Base-by-base conservation (phyloP, 208 protist genomes). In the Trypanosoma theileri region DNA sequence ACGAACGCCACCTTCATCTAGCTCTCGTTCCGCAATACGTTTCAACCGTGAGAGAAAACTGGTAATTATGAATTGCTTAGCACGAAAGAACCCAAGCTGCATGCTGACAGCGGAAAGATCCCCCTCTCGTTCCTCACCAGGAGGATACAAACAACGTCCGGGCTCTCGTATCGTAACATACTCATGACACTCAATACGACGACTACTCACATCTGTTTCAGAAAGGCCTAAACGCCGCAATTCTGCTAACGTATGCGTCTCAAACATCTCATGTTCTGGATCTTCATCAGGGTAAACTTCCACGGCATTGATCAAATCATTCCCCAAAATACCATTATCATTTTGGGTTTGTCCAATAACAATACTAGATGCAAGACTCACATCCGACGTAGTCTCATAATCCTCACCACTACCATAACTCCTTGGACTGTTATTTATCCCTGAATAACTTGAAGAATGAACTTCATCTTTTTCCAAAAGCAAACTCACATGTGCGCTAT, bases 1-100 rank as follows among this genome's bases (percentile, higher is more conserved):
- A 54, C 82, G 69, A 17, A 67, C 60, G 0, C 53, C 46, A 4
- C 57, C 71, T 48, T 69, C 80, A 4, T 48, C 50, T 7, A 67
- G 79, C 72, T 92, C 88, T 50, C 88, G 75, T 22, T 82, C 62
- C 0, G 78, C 85, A 35, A 80, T 76, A 10, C 41, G n/a, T 13
- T 67, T 69, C 45, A 59, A 56, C 24, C 66, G 24, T 16, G 24
- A 22, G 28, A 58, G 0, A 12, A 16, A 22, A n/a, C 53, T 66
- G 14, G 83, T 69, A 44, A 95, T 78, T 57, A 96, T 85, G 0
- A 81, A 78, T 73, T 96, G 91, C 65, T 91, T 88, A n/a, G 88
- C 80, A 1, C 74, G 75, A 69, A 96, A 94, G 67, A 96, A 94
- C 46, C 85, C 85, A 19, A 96, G 78, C 62, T 94, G 91, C 26